phyloP scores from a whole-genome alignment of 2,329 filamentous ascomycete genomes.

The Diplodia corticola region DNA sequence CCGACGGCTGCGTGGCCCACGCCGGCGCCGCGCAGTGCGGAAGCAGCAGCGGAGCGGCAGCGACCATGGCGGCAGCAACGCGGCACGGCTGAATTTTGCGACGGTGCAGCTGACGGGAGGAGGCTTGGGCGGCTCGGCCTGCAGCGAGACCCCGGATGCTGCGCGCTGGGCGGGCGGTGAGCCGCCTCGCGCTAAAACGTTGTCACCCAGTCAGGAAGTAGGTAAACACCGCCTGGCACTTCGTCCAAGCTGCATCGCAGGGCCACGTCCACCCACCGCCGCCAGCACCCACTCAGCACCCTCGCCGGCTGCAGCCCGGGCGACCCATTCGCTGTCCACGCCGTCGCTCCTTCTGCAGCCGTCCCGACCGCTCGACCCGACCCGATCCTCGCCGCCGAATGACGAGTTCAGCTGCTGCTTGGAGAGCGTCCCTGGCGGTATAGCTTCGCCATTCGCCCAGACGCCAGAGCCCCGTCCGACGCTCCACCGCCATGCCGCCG shows the following conservation, averaged over 20 bases:
- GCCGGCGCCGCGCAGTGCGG: too few relatives aligned
- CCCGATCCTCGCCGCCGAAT: slow-evolving; percentile 2
- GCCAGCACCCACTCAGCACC: not conserved
- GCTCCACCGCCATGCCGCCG: slow-evolving; percentile 44
- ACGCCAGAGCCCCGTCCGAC: not conserved
- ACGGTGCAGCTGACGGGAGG: not conserved
- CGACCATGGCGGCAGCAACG: not conserved
- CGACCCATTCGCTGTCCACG: slow-evolving; percentile 3
- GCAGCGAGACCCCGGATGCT: not conserved
- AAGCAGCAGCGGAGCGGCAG: not conserved
- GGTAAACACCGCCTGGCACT: slow-evolving; percentile 19
- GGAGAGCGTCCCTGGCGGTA: not conserved
- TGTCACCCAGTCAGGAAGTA: slow-evolving; percentile 20
- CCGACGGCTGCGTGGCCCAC: not conserved
- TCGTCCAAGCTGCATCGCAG: slow-evolving; percentile 12
- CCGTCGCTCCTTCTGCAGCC: slow-evolving; percentile 4
- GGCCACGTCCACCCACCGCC: not conserved
- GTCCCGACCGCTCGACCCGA: not conserved
- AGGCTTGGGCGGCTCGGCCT: not conserved
- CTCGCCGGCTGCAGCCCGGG: slow-evolving; percentile 6
- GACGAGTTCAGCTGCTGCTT: slow-evolving; percentile 2
- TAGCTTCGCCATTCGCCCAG: slow-evolving; percentile 7
- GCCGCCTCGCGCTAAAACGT: not conserved
- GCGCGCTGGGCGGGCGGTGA: slow-evolving; percentile 4
- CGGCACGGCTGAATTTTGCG: not conserved